These are phyloP conservation scores for Tranzscheliella williamsii DNA, from an alignment of 1,284 basidiomycete species.

Conservation along the genomic window DNA sequence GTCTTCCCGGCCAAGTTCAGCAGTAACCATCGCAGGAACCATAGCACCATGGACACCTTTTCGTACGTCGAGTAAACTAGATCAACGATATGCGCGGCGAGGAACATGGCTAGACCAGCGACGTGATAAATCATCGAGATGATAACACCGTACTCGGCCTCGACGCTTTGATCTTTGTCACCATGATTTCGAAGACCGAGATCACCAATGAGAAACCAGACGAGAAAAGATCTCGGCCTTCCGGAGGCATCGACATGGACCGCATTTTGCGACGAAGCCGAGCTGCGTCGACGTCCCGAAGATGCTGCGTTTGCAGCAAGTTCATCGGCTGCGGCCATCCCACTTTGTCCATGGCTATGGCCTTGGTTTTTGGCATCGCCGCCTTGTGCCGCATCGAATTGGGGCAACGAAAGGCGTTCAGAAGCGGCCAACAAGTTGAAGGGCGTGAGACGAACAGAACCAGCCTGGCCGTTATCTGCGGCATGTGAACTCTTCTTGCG, in stretches of 20 bases:
- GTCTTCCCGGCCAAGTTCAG: conserved; percentile 54
- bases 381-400: no score
- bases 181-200: conserved; percentile 22
- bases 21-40: conserved; percentile 55
- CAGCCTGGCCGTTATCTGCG: no score
- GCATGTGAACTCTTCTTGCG: no score
- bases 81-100: conserved; percentile 53
- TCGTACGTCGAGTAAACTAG: conserved; percentile 39
- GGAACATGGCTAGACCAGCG: conserved; percentile 49
- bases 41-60: conserved; percentile 24
- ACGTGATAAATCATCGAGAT: conserved; percentile 12
- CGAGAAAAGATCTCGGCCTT: conserved; percentile 34
- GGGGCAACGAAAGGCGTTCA: no score
- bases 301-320: no score
- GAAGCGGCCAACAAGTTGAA: no score
- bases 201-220: conserved; percentile 51
- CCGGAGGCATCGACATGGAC: conserved; percentile 25
- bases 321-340: no score
- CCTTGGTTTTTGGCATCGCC: no score
- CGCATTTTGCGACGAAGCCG: conserved; percentile 1
- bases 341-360: no score
- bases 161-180: background rate
- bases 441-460: no score
- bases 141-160: conserved; percentile 22
- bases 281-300: conserved; percentile 2